phyloP scores from a whole-genome alignment of 192 early-diverging fungal genomes.

The Lobosporangium transversale region DNA sequence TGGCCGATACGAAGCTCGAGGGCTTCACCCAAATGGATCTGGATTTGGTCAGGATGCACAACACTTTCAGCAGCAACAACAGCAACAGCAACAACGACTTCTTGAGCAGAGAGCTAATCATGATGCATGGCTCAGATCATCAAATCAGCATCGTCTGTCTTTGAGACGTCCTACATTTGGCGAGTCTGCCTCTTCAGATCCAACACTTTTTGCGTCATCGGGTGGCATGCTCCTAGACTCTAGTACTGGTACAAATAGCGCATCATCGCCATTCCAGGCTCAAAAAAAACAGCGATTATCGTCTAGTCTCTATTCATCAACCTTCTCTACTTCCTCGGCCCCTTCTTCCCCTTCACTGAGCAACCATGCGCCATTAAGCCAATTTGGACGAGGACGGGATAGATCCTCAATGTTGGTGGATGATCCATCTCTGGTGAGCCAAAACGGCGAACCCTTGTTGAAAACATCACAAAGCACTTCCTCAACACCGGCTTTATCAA shows the following conservation, averaged over 20 bases:
- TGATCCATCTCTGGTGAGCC: constrained; percentile 21
- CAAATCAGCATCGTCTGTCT: constrained; percentile 13
- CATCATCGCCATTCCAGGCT: constrained; percentile 4
- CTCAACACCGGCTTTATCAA: too few species aligned
- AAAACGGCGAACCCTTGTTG: constrained; percentile 15
- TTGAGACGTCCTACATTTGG: constrained; percentile 7
- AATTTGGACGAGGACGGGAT: constrained; percentile 26
- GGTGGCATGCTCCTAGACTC: constrained; percentile 12
- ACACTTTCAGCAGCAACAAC: constrained; percentile 6
- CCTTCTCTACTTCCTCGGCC: not conserved
- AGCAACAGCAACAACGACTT: constrained; percentile 14
- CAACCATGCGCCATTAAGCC: not conserved
- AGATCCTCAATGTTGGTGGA: constrained; percentile 19
- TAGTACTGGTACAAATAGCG: not conserved
- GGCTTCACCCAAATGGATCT: constrained; percentile 1
- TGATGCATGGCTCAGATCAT: constrained; percentile 2
- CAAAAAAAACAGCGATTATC: constrained; percentile 37
- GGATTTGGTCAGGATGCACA: too few species aligned
- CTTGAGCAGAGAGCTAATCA: constrained; percentile 5
- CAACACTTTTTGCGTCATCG: constrained; percentile 14
- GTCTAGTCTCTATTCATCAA: constrained; percentile 2
- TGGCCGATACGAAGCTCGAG: constrained; percentile 22
- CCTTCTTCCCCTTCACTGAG: not conserved
- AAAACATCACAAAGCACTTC: not conserved
- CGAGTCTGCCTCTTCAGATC: constrained; percentile 11